These are phyloP conservation scores for Lycium barbarum DNA, from an alignment of 257 asterid genomes.

Conservation along the genomic window DNA sequence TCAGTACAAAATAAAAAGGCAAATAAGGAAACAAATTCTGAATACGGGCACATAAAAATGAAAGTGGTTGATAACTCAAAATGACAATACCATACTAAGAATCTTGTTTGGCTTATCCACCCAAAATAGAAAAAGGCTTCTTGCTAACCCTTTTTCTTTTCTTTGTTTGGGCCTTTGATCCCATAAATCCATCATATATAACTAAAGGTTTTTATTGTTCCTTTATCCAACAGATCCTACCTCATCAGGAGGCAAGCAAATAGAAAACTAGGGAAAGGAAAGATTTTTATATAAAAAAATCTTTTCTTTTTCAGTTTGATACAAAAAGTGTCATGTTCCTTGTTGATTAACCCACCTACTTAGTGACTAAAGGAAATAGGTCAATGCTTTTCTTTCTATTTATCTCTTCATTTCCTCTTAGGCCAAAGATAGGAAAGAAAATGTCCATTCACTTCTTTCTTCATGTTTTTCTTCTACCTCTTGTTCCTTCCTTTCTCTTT, in stretches of 20 bases:
- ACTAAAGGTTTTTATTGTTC: not conserved
- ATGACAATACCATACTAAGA: constrained; percentile 10
- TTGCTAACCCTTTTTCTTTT: constrained; percentile 3
- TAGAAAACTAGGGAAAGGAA: not conserved
- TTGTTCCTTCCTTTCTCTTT: constrained; percentile 3
- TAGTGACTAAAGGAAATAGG: not conserved
- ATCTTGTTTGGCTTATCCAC: not conserved
- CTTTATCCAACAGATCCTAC: not conserved
- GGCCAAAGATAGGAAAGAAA: constrained; percentile 14
- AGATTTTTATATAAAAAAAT: not conserved
- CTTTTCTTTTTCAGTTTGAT: not conserved
- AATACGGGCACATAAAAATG: not conserved
- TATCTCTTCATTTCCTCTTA: not conserved
- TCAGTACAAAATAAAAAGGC: no score
- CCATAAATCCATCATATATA: constrained; percentile 22
- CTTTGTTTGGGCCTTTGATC: constrained; percentile 20
- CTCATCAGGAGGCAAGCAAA: not conserved
- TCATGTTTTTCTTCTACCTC: constrained; percentile 13
- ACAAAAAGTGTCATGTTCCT: not conserved
- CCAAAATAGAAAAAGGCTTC: not conserved
- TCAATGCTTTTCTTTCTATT: constrained; percentile 29
- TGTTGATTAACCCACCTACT: constrained; percentile 9
- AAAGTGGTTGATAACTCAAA: constrained; percentile 8
- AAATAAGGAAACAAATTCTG: not conserved
- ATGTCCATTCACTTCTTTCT: constrained; percentile 14